Conservation (phyloP, 1,139 yeast species). For the Saccharomyces pastorianus region DNA sequence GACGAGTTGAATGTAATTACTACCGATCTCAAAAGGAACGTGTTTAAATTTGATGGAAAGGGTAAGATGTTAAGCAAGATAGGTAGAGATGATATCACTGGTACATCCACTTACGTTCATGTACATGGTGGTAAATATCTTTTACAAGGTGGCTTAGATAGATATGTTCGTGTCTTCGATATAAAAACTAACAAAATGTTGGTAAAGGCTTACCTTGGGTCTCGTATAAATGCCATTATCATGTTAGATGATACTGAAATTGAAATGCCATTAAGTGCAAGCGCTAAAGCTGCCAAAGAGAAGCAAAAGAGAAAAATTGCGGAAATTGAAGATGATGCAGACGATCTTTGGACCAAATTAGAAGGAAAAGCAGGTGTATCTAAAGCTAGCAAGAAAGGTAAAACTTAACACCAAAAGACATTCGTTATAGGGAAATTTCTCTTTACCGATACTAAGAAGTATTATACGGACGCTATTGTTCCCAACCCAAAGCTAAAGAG, state of each 20-base stretch:
- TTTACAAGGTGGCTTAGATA: conserved; percentile 74
- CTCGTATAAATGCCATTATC: conserved; percentile 54
- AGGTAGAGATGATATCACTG: conserved; percentile 38
- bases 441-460: no score
- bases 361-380: conserved; percentile 4
- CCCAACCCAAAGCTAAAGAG: neutral
- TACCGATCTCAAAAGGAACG: conserved; percentile 28
- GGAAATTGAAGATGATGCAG: conserved; percentile 9
- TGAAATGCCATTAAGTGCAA: conserved; percentile 13
- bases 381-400: conserved; percentile 2
- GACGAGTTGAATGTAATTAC: conserved; percentile 20
- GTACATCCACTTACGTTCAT: conserved; percentile 34
- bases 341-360: conserved; percentile 12
- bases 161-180: conserved; percentile 75
- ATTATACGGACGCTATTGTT: no score
- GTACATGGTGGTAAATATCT: conserved; percentile 26
- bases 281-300: conserved; percentile 10
- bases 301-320: conserved; percentile 12
- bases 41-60: conserved; percentile 45
- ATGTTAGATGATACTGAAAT: conserved; percentile 36
- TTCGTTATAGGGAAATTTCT: neutral
- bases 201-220: conserved; percentile 69
- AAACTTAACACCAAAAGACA: neutral
- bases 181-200: conserved; percentile 47
- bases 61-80: conserved; percentile 39